Conservation (phyloP, 441 rosid species). For the Gossypium schwendimanii region DNA sequence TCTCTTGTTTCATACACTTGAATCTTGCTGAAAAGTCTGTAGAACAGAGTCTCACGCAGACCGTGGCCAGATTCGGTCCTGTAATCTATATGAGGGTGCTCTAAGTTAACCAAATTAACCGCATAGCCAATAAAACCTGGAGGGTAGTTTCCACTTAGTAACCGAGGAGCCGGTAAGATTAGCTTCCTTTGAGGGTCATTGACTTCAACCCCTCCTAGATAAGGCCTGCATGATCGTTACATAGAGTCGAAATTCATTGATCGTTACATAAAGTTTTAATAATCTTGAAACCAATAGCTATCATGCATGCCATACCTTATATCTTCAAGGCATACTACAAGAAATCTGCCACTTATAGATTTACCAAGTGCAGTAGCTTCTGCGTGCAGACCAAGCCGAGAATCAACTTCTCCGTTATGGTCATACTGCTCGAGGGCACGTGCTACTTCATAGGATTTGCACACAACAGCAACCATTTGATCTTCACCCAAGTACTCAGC, state of each 20-base stretch:
- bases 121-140: conserved; percentile 62
- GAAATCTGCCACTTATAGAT: conserved; percentile 39
- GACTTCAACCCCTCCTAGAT: conserved; percentile 20
- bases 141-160: conserved; percentile 32
- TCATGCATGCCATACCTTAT: conserved; percentile 29
- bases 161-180: conserved; percentile 33
- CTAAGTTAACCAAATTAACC: conserved; percentile 48
- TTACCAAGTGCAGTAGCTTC: conserved; percentile 34
- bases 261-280: not conserved
- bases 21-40: conserved; percentile 38
- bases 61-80: conserved; percentile 33
- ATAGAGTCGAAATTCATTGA: not conserved
- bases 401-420: conserved; percentile 32
- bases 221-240: conserved; percentile 27
- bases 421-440: conserved; percentile 28
- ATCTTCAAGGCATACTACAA: conserved; percentile 46
- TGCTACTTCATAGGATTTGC: conserved; percentile 36
- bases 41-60: conserved; percentile 56
- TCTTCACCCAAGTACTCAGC: conserved; percentile 60
- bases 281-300: not conserved
- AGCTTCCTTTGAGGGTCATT: conserved; percentile 41
- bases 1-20: conserved; percentile 54
- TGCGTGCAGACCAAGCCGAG: conserved; percentile 28
- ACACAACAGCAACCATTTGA: conserved; percentile 57
- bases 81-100: not conserved